Base-by-base conservation (phyloP, 2,329 filamentous ascomycete species). In the Colletotrichum simmondsii region DNA sequence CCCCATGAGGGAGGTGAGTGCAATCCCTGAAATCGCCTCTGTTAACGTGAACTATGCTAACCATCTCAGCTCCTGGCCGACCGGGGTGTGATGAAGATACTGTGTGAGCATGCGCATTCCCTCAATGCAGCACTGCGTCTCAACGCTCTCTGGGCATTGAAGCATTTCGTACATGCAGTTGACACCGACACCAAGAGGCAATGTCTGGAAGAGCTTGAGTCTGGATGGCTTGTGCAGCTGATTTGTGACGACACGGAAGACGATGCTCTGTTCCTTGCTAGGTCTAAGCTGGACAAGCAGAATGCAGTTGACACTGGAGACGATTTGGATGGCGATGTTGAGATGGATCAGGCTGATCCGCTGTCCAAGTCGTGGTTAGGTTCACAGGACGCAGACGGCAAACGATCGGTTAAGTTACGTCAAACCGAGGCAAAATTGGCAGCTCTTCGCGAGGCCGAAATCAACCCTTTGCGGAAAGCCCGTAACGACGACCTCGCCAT, bases 71-170 rank as follows among this genome's bases (percentile, higher is more conserved):
- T 92, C 56, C 91, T 98, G 42, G 88, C 93, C 7, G 91, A 93
- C 61, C 89, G 89, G 5, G 94, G 94, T 7, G 90, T 97, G 1
- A 87, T 98, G 76, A 91, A 91, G 74, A 89, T 93, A 0, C 86
- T 98, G 1, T 97, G 95, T 78, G 90, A 94, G 76, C 94, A 98
- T 80, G 95, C 95, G 1, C 94, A 94, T 80, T 97, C 94, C 0
- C 88, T 89, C 59, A 94, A 96, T 78, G 89, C 93, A n/a, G 90
- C 92, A 59, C 86, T 98, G 65, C 91, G 95, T 28, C 87, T 97
- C 30, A 95, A 97, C 77, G 95, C 95, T 26, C 84, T 99, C 2
- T 99, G 97, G 96, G 95, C 95, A 6, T 85, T 99, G 71, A 98
- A 98, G 80, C 95, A 98, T 82, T 88, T 98, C 62, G 92, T 97